Evolutionary conservation across 352 stramenopile genomes (phyloP), one percentile per base, ranked within the genome.

Genomic region (Elongisporangium anandrum): DNA sequence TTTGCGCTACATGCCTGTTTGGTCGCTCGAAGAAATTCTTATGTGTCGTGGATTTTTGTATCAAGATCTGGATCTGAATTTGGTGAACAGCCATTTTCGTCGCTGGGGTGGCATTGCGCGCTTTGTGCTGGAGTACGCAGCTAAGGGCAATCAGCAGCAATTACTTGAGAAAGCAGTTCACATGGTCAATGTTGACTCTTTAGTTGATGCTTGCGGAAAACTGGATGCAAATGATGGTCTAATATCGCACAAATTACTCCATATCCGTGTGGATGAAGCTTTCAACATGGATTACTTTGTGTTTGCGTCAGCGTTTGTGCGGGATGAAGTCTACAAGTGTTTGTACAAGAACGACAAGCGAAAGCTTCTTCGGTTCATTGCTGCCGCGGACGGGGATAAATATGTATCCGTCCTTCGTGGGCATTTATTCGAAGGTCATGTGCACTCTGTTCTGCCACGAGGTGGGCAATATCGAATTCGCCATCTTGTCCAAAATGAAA

Each of bases 21-120:
- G 66, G 61, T 56, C 60, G 13, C 2, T 54, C 21, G 23, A 62
- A 48, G 66, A 73, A 50, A 70, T 73, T 61, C 20, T 68, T 23
- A 63, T 54, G 47, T 73, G 59, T 61, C 66, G 48, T 52, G 50
- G 50, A 51, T 4, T 57, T 48, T 49, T 71, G 58, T 68, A 65
- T 34, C 2, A 6, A 22, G 34, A 55, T 60, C 16, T 34, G 17
- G 16, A 24, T 17, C 12, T 53, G 54, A 34, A 26, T 24, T 49
- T 65, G 15, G 62, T 68, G 24, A 9, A 48, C 39, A 47, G 56
- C 50, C 57, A 41, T 52, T 74, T 71, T 68, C 59, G 63, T 67
- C 59, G 63, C 59, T 68, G 66, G 58, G 66, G 63, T 56, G 63
- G 66, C 17, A 70, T 66, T 49, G 52, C 65, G 38, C 52, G 56